Conservation (phyloP, 164 flowering plant species). For the Umbilicus rupestris region DNA sequence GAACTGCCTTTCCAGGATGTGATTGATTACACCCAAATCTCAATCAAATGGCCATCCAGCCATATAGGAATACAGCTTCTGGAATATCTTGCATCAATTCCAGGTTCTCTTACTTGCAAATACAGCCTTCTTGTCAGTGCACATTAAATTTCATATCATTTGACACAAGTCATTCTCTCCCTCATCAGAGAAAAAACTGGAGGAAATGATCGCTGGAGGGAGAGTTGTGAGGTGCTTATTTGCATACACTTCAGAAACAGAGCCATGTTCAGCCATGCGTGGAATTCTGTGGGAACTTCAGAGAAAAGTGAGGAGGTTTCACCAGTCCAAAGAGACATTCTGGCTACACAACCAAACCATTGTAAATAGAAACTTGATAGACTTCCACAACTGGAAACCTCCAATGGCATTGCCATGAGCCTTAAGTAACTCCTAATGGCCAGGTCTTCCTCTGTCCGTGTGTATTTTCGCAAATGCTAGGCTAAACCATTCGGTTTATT, state of each 20-base stretch:
- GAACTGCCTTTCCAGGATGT: conserved; percentile 90
- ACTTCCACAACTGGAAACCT: conserved; percentile 58
- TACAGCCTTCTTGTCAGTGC: neutral
- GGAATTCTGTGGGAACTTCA: conserved; percentile 94
- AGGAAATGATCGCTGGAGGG: conserved; percentile 58
- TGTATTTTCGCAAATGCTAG: no score
- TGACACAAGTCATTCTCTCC: no score
- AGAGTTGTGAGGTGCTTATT: conserved; percentile 69
- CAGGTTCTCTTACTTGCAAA: conserved; percentile 36
- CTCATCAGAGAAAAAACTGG: conserved; percentile 65
- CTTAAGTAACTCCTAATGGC: no score
- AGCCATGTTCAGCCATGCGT: conserved; percentile 62
- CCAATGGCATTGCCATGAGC: conserved; percentile 76
- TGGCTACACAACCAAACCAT: conserved; percentile 85
- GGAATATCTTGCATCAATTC: conserved; percentile 71
- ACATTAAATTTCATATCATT: neutral
- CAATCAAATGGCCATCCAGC: conserved; percentile 92
- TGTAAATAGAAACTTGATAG: conserved; percentile 58
- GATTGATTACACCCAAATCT: conserved; percentile 66
- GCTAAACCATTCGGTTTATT: no score
- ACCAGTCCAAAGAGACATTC: conserved; percentile 86
- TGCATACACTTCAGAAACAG: conserved; percentile 63
- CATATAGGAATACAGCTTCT: conserved; percentile 59
- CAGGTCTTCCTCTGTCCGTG: no score
- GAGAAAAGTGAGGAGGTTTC: conserved; percentile 73